Evolutionary conservation across 2,329 filamentous ascomycete genomes (phyloP).

Genomic region (Calonectria leucothoes): DNA sequence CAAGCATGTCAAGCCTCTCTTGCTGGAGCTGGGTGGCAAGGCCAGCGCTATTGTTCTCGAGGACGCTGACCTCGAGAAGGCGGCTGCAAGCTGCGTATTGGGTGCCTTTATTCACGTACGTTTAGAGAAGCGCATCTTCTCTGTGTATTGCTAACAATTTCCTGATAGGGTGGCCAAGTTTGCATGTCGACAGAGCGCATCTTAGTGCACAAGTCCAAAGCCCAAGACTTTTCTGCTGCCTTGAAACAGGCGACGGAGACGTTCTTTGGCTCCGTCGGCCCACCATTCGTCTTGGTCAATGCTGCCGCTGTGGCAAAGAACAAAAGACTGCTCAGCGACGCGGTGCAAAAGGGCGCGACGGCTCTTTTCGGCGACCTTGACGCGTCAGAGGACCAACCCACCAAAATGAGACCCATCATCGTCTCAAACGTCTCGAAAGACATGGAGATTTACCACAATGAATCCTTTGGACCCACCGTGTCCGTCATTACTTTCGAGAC

Average conservation of each 20-base stretch:
- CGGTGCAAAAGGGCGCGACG: constrained; percentile 72
- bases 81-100: constrained; percentile 71
- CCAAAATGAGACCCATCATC: constrained; percentile 70
- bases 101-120: constrained; percentile 56
- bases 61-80: constrained; percentile 80
- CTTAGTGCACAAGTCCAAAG: constrained; percentile 61
- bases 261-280: constrained; percentile 65
- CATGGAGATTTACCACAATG: constrained; percentile 72
- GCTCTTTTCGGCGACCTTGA: constrained; percentile 52
- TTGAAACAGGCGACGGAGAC: constrained; percentile 50
- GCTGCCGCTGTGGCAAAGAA: constrained; percentile 73
- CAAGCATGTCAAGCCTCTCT: constrained; percentile 78
- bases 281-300: constrained; percentile 72
- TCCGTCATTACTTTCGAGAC: constrained; percentile 71
- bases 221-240: constrained; percentile 54
- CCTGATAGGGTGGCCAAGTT: constrained; percentile 69
- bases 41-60: constrained; percentile 80
- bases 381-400: constrained; percentile 42
- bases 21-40: constrained; percentile 87
- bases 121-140: not conserved
- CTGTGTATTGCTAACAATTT: constrained; percentile 75
- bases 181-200: constrained; percentile 88
- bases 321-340: constrained; percentile 73
- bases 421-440: constrained; percentile 66
- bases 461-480: constrained; percentile 81